Percentiles rank a stretch among this genome's conserved stretches.
phyloP scores from a whole-genome alignment of 495 filamentous ascomycete genomes.

The Saxophila tyrrhenica region DNA sequence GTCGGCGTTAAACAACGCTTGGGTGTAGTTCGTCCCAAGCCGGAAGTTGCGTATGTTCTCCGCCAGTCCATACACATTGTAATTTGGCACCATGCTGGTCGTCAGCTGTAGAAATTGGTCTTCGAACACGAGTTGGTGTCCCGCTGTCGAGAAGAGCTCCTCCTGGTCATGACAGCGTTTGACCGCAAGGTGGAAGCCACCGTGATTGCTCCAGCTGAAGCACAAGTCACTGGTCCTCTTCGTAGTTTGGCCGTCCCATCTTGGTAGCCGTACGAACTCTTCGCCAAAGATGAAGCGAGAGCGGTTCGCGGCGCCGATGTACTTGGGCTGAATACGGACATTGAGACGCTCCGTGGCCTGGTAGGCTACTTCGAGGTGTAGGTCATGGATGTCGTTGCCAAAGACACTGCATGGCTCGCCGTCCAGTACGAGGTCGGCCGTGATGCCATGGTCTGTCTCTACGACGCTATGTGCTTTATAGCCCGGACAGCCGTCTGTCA shows the following conservation, averaged over 20 bases:
- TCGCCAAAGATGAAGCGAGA: constrained; percentile 11
- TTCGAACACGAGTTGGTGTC: constrained; percentile 17
- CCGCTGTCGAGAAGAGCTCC: constrained; percentile 15
- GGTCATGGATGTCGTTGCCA: constrained; percentile 20
- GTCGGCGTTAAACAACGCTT: constrained; percentile 13
- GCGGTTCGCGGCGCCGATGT: constrained; percentile 12
- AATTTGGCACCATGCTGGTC: constrained; percentile 18
- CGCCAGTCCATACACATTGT: constrained; percentile 21
- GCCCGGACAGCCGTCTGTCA: constrained; percentile 13
- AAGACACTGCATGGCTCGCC: neutral
- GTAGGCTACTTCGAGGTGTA: constrained; percentile 18
- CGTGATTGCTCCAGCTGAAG: constrained; percentile 16
- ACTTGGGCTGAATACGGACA: constrained; percentile 18
- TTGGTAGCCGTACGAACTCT: constrained; percentile 1
- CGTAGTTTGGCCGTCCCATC: constrained; percentile 7
- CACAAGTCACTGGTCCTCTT: constrained; percentile 10
- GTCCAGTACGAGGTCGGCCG: neutral
- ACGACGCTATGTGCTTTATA: neutral
- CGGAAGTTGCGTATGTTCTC: constrained; percentile 18
- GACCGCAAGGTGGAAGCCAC: constrained; percentile 18
- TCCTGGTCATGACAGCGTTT: constrained; percentile 3
- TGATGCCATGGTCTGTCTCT: neutral
- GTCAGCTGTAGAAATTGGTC: constrained; percentile 18
- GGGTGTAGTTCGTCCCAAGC: constrained; percentile 16
- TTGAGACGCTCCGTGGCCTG: constrained; percentile 19